Base-by-base conservation (phyloP, 2,329 filamentous ascomycete species). In the Diaporthe nobilis region DNA sequence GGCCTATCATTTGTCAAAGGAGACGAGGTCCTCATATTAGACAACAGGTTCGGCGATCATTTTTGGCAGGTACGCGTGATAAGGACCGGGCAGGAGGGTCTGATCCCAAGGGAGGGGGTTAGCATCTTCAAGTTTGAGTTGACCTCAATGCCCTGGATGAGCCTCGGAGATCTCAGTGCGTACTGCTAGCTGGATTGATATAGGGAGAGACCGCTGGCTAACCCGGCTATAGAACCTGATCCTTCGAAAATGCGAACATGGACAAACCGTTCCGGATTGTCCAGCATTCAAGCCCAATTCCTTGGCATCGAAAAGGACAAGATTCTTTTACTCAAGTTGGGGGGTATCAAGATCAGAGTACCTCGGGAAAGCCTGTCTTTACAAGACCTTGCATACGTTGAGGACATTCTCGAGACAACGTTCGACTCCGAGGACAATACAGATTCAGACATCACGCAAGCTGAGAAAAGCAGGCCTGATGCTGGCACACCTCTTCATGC, bases 401-500 rank as follows among this genome's bases (percentile, higher is more conserved):
- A 34, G 2, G 20, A 22, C 15, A 58, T 37, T 8, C 12, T 4
- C 10, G 28, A 31, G 7, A 34, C 31, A 12, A 0, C 37, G 5
- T 12, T 22, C 15, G 55, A 37, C 17, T 37, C 28, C 17, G 31
- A 58, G 3, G 55, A n/a, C 1, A 2, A 58, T 2, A 58, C 15
- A 37, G 15, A 6, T 13, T 58, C 55, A n/a, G 31, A 22, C 13
- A 34, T 1, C 3, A 13, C 0, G 25, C n/a, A 22, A 22, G 25
- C 13, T 37, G 17, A 58, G 8, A n/a, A 58, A 20, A 2, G 3
- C 6, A n/a, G 2, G 8, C 67, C 81, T 53, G 86, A 86, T 80
- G 84, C 88, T 9, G 82, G 82, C 13, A 87, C 89, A 4, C 88
- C 92, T 75, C 86, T 95, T 9, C 91, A 92, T 78, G 93, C 95